phyloP scores from a whole-genome alignment of 306 rosid genomes.

The Glycyrrhiza uralensis region DNA sequence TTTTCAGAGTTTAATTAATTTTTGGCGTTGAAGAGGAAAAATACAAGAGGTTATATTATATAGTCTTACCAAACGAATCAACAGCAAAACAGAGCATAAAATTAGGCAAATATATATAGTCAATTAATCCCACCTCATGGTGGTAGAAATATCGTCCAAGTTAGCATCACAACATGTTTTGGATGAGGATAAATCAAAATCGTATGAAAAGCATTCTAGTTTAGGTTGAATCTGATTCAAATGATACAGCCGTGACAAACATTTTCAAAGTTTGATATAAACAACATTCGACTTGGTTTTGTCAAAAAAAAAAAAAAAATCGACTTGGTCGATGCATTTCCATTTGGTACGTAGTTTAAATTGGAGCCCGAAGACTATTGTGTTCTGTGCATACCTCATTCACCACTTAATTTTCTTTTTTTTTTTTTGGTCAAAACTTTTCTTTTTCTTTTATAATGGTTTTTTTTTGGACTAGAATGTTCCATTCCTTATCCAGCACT shows the following conservation, averaged over 20 bases:
- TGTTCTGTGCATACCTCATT: not conserved
- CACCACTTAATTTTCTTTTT: not conserved
- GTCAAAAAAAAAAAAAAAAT: too few species aligned
- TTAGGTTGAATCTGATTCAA: not conserved
- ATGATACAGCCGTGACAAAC: not conserved
- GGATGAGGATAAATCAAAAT: conserved; percentile 3
- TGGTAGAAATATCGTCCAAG: not conserved
- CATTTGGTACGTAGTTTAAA: conserved; percentile 16
- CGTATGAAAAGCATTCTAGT: not conserved
- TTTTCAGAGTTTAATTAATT: not conserved
- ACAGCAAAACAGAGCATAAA: too few species aligned
- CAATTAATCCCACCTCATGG: not conserved
- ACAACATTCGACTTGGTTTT: too few species aligned
- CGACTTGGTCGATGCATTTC: not conserved
- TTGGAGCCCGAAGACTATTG: too few species aligned
- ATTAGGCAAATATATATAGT: too few species aligned
- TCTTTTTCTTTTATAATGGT: not conserved
- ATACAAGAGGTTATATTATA: too few species aligned
- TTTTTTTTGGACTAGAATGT: conserved; percentile 12
- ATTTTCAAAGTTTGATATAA: conserved; percentile 12
- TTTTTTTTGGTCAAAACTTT: not conserved
- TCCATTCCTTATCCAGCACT: conserved; percentile 27
- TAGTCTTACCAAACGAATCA: too few species aligned
- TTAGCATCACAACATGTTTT: not conserved
- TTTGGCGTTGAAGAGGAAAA: not conserved